These are phyloP conservation scores for Eimeria acervulina DNA, from an alignment of 169 alveolate species.

Conservation along the genomic window DNA sequence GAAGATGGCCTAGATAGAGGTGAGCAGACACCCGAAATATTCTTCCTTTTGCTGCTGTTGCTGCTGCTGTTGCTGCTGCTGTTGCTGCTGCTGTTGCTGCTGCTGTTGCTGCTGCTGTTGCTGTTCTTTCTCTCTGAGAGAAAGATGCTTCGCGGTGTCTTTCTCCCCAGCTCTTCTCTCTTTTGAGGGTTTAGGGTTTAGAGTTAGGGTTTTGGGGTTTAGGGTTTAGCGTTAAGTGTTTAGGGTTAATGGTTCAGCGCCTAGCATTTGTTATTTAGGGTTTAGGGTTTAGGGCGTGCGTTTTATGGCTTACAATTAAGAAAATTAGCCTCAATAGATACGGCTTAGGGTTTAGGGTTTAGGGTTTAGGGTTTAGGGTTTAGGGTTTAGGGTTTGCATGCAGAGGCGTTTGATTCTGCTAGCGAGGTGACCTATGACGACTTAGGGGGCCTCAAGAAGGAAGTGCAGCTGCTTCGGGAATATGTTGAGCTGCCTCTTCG, in stretches of 20 bases:
- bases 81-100: background rate
- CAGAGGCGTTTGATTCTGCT: constrained; percentile 93
- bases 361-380: background rate
- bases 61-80: background rate
- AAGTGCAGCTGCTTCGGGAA: constrained; percentile 97
- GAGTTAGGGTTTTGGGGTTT: background rate
- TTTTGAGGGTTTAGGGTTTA: constrained; percentile 2
- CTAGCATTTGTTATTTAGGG: no score
- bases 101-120: constrained; percentile 91
- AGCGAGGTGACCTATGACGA: constrained; percentile 97
- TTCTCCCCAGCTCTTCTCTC: background rate
- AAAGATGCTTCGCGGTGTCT: no score
- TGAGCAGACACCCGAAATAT: background rate
- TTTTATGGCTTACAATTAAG: background rate
- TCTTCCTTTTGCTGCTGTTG: background rate
- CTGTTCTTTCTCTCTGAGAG: no score
- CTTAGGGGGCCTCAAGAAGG: constrained; percentile 97
- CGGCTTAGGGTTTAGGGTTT: background rate
- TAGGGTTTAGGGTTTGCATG: background rate
- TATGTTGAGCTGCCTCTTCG: constrained; percentile 98
- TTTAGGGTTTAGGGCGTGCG: background rate
- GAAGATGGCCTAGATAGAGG: constrained; percentile 66
- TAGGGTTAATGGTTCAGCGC: background rate
- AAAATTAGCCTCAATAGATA: no score
- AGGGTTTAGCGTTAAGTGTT: background rate